These are phyloP conservation scores for Lasiosphaeria ovina DNA, from an alignment of 495 filamentous ascomycete species.

Conservation along the genomic window DNA sequence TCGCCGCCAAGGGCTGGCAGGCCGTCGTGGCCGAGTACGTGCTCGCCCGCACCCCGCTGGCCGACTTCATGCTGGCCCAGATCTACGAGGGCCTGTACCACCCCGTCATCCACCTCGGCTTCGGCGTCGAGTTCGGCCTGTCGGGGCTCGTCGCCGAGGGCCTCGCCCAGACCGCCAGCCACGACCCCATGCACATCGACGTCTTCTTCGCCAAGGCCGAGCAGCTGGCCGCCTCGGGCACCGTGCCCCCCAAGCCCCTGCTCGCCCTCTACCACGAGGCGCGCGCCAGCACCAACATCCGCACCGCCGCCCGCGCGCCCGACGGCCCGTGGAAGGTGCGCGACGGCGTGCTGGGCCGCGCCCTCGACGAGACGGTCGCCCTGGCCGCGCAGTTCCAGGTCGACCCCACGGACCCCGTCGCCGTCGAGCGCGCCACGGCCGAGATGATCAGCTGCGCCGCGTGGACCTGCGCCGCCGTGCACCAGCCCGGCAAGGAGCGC, in stretches of 20 bases:
- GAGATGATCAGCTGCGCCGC: constrained; percentile 31
- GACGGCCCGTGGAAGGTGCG: constrained; percentile 20
- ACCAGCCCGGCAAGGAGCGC: constrained; percentile 28
- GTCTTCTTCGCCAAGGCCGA: constrained; percentile 18
- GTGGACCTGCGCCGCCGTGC: constrained; percentile 27
- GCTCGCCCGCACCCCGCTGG: constrained; percentile 29
- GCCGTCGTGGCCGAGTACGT: constrained; percentile 34
- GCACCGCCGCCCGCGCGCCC: constrained; percentile 18
- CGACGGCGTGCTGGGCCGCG: constrained; percentile 28
- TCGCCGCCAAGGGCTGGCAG: constrained; percentile 27
- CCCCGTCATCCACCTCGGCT: constrained; percentile 42
- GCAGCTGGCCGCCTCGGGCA: constrained; percentile 30
- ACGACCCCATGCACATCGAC: constrained; percentile 26
- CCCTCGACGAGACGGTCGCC: constrained; percentile 24
- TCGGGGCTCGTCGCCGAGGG: constrained; percentile 36
- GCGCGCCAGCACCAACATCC: constrained; percentile 21
- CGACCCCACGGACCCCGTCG: constrained; percentile 18
- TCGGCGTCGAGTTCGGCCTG: constrained; percentile 41
- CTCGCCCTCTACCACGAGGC: constrained; percentile 20
- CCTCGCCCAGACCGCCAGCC: constrained; percentile 37
- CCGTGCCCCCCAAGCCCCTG: constrained; percentile 18
- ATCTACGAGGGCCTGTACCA: constrained; percentile 35
- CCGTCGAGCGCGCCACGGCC: constrained; percentile 28
- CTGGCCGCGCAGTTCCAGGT: constrained; percentile 26
- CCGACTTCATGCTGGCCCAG: constrained; percentile 33